These are phyloP conservation scores for Penicillium maclennaniae DNA, from an alignment of 495 filamentous ascomycete genomes.

Conservation along the genomic window DNA sequence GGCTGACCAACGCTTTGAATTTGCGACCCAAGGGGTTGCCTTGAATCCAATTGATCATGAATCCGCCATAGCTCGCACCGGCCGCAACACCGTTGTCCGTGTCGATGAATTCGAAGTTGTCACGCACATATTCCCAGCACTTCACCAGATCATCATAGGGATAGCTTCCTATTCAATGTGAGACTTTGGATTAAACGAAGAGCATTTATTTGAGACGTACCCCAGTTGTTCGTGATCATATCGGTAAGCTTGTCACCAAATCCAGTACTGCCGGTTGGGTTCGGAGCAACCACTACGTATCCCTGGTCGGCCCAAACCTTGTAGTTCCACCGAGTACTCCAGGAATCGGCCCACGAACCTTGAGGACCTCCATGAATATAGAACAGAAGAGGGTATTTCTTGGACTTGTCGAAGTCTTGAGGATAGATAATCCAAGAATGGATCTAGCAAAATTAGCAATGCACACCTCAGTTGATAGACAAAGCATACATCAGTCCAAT, in stretches of 20 bases:
- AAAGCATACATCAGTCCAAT: constrained; percentile 32
- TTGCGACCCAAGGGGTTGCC: constrained; percentile 48
- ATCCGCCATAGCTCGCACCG: constrained; percentile 50
- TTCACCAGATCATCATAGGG: constrained; percentile 55
- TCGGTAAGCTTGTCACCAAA: constrained; percentile 48
- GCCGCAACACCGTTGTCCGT: constrained; percentile 46
- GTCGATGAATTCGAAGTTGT: constrained; percentile 48
- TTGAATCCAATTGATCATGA: constrained; percentile 59
- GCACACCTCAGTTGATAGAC: neutral
- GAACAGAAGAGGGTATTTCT: constrained; percentile 49
- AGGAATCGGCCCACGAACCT: constrained; percentile 44
- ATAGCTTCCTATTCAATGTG: constrained; percentile 28
- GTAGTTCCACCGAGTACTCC: constrained; percentile 50
- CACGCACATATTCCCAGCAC: constrained; percentile 45
- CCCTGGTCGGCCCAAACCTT: constrained; percentile 55
- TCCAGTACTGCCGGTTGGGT: constrained; percentile 50
- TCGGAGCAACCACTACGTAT: constrained; percentile 53
- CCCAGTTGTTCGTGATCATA: constrained; percentile 48
- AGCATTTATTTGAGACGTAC: constrained; percentile 13
- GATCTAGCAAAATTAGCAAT: constrained; percentile 25
- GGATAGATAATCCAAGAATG: constrained; percentile 51
- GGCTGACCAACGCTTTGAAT: constrained; percentile 51
- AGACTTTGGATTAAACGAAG: neutral
- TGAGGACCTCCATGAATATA: constrained; percentile 54
- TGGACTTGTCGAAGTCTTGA: constrained; percentile 39